Percentiles rank a stretch among this genome's conserved stretches.
These are phyloP conservation scores for Diospyros lotus DNA, from an alignment of 148 eudicot species.

Conservation along the genomic window DNA sequence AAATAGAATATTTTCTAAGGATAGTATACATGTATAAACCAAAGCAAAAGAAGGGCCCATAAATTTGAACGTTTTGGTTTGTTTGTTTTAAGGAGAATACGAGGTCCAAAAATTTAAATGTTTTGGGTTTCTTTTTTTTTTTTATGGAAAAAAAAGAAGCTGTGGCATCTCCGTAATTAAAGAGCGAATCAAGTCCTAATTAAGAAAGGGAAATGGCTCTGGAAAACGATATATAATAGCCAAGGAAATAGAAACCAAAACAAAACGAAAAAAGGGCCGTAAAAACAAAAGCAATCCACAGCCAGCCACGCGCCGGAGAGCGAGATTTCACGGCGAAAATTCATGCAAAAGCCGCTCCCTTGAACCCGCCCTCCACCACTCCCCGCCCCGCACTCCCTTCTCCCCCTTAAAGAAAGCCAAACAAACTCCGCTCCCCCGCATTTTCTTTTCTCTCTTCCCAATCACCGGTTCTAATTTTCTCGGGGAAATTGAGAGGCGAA, in stretches of 20 bases:
- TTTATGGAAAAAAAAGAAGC: too few species aligned
- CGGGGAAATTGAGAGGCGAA: background rate
- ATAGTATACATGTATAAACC: background rate
- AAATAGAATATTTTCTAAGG: background rate
- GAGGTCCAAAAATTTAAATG: background rate
- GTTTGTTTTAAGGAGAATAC: background rate
- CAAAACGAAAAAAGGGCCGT: too few species aligned
- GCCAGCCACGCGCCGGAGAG: conserved; percentile 13
- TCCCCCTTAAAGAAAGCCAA: background rate
- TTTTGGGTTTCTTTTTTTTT: background rate
- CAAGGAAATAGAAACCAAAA: too few species aligned
- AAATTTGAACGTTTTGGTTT: background rate
- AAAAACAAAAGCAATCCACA: background rate
- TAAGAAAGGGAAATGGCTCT: background rate
- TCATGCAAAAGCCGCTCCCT: conserved; percentile 25
- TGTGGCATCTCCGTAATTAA: background rate
- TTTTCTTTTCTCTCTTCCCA: background rate
- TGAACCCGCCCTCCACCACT: background rate
- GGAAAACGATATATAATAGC: too few species aligned
- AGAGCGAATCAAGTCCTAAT: too few species aligned
- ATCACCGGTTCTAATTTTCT: background rate
- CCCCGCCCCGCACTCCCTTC: conserved; percentile 14
- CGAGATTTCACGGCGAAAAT: conserved; percentile 19
- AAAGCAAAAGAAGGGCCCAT: background rate
- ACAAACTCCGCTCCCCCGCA: background rate